Evolutionary conservation across 371 early-diverging fungal species (phyloP).

Genomic region (Cokeromyces recurvatus): DNA sequence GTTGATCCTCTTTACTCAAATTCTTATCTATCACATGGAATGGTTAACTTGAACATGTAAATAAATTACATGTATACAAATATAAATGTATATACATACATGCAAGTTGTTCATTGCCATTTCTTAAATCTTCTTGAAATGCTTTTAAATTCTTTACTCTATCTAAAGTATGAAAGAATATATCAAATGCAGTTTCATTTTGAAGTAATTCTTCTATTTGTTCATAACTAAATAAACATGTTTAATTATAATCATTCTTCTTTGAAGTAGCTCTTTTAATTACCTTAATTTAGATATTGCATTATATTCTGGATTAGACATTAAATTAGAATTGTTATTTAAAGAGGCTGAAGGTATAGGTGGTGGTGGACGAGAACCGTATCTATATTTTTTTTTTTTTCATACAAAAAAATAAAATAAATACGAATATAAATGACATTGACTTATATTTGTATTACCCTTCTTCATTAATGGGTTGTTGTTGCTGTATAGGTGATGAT

Average conservation of each 20-base stretch:
- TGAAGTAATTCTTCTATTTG: constrained; percentile 48
- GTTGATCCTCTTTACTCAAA: constrained; percentile 40
- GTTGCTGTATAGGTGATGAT: neutral
- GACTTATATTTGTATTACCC: no score
- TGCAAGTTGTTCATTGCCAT: constrained; percentile 53
- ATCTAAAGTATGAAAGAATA: constrained; percentile 51
- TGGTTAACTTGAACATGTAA: no score
- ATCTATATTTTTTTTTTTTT: no score
- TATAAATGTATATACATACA: no score
- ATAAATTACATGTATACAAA: no score
- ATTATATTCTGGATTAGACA: constrained; percentile 13
- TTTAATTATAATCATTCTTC: neutral
- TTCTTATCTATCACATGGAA: no score
- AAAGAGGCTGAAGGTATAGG: constrained; percentile 29
- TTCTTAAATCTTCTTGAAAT: constrained; percentile 49
- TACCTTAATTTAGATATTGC: constrained; percentile 17
- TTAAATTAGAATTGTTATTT: neutral
- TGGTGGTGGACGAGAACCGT: constrained; percentile 40
- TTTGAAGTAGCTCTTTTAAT: neutral
- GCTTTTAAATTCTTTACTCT: constrained; percentile 48
- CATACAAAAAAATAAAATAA: no score
- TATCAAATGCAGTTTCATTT: constrained; percentile 51
- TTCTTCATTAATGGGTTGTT: constrained; percentile 10
- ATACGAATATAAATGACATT: no score
- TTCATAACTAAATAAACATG: constrained; percentile 21